Base-by-base conservation (phyloP, 2,329 filamentous ascomycete species). In the Colletotrichum falcatum region DNA sequence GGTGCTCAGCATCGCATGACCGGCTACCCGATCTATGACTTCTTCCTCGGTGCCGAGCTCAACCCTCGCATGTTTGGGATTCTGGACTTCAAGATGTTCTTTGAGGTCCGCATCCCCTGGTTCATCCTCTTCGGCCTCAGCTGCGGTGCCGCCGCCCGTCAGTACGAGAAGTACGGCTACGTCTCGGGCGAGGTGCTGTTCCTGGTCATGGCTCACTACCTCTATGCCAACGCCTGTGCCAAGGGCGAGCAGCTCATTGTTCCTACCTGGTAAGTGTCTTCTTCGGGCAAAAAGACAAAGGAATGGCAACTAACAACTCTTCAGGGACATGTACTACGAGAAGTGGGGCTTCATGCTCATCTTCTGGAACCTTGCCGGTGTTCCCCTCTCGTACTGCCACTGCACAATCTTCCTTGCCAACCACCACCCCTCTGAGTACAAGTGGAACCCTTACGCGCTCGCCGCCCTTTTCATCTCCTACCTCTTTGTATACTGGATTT, bases 271-370 rank as follows among this genome's bases (percentile, higher is more conserved):
- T 81, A 79, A 77, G 78, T 55, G 3, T n/a, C 3, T 14, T 26
- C 28, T 26, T 42, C 39, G 18, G 18, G 12, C 26, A 26, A 14
- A 12, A 26, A 49, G 11, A 20, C 8, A 30, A 51, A 33, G 5
- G 20, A 14, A 18, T 26, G 12, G 9, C 9, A n/a, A 16, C 65
- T 68, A 35, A 68, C 65, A 35, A 2, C 11, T n/a, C 26, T 39
- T n/a, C 51, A 81, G 80, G 92, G 94, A 97, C 77, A 97, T 97
- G 92, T 97, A 97, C 85, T 95, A 94, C 77, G 94, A 97, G 86
- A 97, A 97, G 84, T 95, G 93, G 89, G 94, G 94, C 62, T 97
- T 97, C 85, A 97, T 97, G 94, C 89, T 97, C 74, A 97, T 97
- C 81, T 97, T 97, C 89, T 97, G 94, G 94, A 97, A 97, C 82